Base-by-base conservation (phyloP, 1,284 basidiomycete genomes). In the Austroboletus rostrupii region DNA sequence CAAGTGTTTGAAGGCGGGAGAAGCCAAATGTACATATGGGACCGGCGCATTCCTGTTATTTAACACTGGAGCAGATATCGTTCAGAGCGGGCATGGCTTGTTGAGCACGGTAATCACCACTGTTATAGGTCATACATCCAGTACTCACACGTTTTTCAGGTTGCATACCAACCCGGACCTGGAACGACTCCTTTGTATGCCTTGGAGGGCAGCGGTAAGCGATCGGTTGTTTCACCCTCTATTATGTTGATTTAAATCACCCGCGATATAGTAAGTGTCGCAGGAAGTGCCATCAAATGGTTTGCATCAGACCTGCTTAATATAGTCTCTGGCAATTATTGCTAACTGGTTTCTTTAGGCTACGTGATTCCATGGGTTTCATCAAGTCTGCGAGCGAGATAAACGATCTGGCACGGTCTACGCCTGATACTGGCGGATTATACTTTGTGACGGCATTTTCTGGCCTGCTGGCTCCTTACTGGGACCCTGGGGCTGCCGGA, bases 401-500 rank as follows among this genome's bases (percentile, higher is more conserved):
- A 61, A 97, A 97, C 63, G 77, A 77, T 16, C 79, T 98, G 36
- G 95, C 93, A 1, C 82, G 78, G 6, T 78, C 85, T 40, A 92
- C 89, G 39, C 72, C 83, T 16, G 83, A 88, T 62, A 88, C 92
- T 0, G 95, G 90, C 40, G 96, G 96, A n/a, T 79, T 97, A 33
- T 97, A 93, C 75, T 99, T 99, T 64, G 96, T 99, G 36, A 96
- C 96, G 1, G 95, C 92, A 10, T 97, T 98, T 75, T 89, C 87
- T 48, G 95, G 94, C 53, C 77, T 97, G 32, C 81, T 96, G 39
- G 92, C 92, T 16, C 92, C 92, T 3, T 92, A 93, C 69, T 96
- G 93, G 93, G 93, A 96, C 66, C 82, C 91, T 41, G 81, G 81
- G 19, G 92, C 92, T 16, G 85, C 84, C 12, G 92, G 91, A 1